A percentile compares a stretch with the other conserved stretches of the same genome.
Conservation (phyloP, 495 filamentous ascomycete genomes). For the Xylaria longipes region DNA sequence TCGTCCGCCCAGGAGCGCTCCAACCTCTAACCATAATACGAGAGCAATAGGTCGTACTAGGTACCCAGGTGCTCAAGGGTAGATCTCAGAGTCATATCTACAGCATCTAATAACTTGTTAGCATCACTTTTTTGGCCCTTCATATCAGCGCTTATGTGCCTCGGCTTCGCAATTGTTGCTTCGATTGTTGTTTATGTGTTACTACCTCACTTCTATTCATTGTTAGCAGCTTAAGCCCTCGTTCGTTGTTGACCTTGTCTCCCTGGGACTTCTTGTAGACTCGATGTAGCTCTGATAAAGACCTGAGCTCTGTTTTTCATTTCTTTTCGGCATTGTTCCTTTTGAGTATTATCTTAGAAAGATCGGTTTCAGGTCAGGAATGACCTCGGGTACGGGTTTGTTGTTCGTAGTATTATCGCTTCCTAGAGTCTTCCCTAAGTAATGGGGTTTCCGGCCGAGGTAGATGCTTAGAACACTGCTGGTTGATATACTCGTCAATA, state of each 20-base stretch:
- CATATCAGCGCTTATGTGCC: constrained; percentile 36
- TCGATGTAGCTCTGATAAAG: neutral
- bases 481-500: neutral
- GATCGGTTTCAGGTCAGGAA: neutral
- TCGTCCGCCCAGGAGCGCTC: neutral
- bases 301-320: constrained; percentile 16
- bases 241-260: neutral
- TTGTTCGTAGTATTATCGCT: too few relatives aligned
- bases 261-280: neutral
- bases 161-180: constrained; percentile 27
- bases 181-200: neutral
- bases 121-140: constrained; percentile 26
- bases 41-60: neutral
- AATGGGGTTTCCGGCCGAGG: neutral
- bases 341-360: constrained; percentile 36
- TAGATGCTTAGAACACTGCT: neutral
- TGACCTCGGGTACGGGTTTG: too few relatives aligned
- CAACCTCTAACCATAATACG: neutral
- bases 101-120: neutral
- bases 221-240: neutral
- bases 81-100: neutral
- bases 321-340: constrained; percentile 31
- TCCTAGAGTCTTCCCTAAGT: neutral
- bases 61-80: neutral
- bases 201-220: neutral